phyloP scores from a whole-genome alignment of 768 basidiomycete species.

The Rickenella mellea region DNA sequence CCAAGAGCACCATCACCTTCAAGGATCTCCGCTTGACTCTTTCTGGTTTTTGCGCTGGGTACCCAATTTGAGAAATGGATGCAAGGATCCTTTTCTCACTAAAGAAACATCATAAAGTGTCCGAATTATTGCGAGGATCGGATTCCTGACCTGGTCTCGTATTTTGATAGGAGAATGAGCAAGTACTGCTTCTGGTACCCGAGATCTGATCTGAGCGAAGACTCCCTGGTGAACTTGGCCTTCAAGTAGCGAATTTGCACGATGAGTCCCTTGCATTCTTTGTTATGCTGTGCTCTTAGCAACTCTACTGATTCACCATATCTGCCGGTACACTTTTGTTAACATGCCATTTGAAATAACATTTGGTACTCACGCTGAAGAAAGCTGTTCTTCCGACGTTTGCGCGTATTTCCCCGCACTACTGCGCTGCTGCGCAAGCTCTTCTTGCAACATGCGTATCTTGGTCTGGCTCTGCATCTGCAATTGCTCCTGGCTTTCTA shows the following conservation, averaged over 20 bases:
- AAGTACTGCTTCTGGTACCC: conserved; percentile 86
- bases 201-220: conserved; percentile 64
- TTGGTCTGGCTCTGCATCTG: conserved; percentile 63
- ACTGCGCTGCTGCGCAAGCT: conserved; percentile 31
- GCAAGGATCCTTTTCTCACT: conserved; percentile 68
- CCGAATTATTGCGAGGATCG: conserved; percentile 2
- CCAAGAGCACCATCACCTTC: conserved; percentile 43
- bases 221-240: conserved; percentile 82
- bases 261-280: conserved; percentile 85
- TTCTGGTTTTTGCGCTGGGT: conserved; percentile 28
- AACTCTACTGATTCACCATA: conserved; percentile 42
- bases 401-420: neutral
- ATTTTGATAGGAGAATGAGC: conserved; percentile 56
- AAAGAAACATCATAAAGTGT: conserved; percentile 6
- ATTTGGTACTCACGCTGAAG: too few species aligned
- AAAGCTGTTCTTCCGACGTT: too few species aligned
- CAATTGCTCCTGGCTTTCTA: conserved; percentile 44
- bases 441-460: conserved; percentile 55
- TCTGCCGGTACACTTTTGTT: too few species aligned
- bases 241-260: conserved; percentile 90
- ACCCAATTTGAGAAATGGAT: conserved; percentile 65
- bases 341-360: too few species aligned
- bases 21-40: conserved; percentile 41
- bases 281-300: conserved; percentile 61
- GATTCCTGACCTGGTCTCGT: conserved; percentile 55